Percentiles rank a stretch among this genome's conserved stretches.
These are phyloP conservation scores for Eutrema yunnanense DNA, from an alignment of 345 rosid genomes.

Conservation along the genomic window DNA sequence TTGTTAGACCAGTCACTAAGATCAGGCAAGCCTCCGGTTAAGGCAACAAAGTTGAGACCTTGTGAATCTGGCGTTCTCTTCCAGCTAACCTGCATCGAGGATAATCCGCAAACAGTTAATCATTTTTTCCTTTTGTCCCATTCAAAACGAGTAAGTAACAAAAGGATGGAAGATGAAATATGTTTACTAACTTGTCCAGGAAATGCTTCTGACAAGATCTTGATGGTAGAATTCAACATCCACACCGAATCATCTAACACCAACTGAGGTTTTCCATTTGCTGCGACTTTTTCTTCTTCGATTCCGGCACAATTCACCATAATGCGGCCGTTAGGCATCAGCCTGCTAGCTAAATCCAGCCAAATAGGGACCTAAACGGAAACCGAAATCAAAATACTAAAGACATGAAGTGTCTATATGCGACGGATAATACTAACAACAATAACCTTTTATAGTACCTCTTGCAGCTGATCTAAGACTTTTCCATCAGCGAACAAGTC, in stretches of 20 bases:
- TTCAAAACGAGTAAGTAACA: neutral
- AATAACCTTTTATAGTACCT: conserved; percentile 34
- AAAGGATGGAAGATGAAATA: neutral
- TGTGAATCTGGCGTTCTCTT: conserved; percentile 48
- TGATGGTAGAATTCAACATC: conserved; percentile 55
- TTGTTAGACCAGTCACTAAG: conserved; percentile 49
- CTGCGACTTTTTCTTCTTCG: conserved; percentile 19
- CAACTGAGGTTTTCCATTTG: conserved; percentile 14
- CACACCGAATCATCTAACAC: conserved; percentile 33
- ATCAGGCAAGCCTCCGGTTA: conserved; percentile 72
- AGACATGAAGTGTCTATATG: neutral
- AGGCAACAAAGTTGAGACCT: conserved; percentile 59
- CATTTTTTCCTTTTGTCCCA: neutral
- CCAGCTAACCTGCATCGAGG: conserved; percentile 49
- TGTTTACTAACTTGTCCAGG: conserved; percentile 50
- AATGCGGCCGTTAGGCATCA: conserved; percentile 65
- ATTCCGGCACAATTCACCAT: conserved; percentile 88
- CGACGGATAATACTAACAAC: neutral
- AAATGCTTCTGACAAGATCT: conserved; percentile 56
- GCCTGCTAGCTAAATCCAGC: conserved; percentile 49
- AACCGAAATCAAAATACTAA: neutral
- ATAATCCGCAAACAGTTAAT: neutral
- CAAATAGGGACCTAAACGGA: conserved; percentile 48
- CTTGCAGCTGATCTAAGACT: conserved; percentile 57
- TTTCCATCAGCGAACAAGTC: conserved; percentile 74